Conservation (phyloP, 208 protist species). For the Crithidia thermophila region DNA sequence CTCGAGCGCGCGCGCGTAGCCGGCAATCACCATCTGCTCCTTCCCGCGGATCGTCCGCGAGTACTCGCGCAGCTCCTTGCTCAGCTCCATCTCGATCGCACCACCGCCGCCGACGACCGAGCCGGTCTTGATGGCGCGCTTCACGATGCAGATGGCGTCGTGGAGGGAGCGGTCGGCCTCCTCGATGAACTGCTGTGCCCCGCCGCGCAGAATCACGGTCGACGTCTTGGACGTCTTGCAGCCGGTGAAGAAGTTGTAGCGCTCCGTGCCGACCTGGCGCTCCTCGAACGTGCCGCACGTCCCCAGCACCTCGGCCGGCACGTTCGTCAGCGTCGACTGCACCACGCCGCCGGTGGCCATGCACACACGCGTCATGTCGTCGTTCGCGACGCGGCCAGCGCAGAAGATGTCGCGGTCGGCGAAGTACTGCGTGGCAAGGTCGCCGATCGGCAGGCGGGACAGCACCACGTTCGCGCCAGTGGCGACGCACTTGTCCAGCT, state of each 20-base stretch:
- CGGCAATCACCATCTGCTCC: conserved; percentile 98
- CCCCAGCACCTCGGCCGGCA: conserved; percentile 95
- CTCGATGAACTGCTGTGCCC: conserved; percentile 99
- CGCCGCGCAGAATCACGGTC: conserved; percentile 97
- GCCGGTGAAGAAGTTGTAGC: conserved; percentile 99
- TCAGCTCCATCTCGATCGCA: conserved; percentile 99
- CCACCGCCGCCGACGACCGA: conserved; percentile 99
- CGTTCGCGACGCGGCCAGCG: conserved; percentile 98
- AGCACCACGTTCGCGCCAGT: conserved; percentile 99
- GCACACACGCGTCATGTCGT: conserved; percentile 95
- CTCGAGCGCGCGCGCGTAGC: conserved; percentile 99
- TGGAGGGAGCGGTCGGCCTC: conserved; percentile 99
- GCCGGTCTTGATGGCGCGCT: conserved; percentile 96
- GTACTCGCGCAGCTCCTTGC: conserved; percentile 96
- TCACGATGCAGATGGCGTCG: conserved; percentile 99
- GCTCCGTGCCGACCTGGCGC: conserved; percentile 97
- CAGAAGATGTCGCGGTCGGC: conserved; percentile 99
- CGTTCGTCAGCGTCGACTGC: conserved; percentile 98
- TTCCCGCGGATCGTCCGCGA: conserved; percentile 98
- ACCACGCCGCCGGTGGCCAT: conserved; percentile 97
- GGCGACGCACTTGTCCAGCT: conserved; percentile 99
- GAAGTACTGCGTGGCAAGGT: conserved; percentile 99
- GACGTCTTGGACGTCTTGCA: conserved; percentile 92
- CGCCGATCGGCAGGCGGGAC: conserved; percentile 99
- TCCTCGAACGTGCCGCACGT: conserved; percentile 98